phyloP scores from a whole-genome alignment of 768 basidiomycete species.

The Naematelia aurantialba region DNA sequence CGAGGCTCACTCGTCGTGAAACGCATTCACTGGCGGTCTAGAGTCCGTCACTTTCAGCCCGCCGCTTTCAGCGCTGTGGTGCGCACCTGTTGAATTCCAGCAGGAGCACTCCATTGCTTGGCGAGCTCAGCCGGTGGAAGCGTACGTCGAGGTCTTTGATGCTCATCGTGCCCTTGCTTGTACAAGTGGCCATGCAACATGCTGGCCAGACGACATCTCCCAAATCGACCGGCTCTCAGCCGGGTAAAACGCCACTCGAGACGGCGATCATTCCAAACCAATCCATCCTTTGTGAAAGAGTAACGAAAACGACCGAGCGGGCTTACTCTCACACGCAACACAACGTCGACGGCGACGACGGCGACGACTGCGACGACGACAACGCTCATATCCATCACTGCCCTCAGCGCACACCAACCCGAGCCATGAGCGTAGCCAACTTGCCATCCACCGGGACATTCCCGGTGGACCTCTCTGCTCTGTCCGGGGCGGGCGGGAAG shows the following conservation, averaged over 20 bases:
- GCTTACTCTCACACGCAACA: too few species aligned
- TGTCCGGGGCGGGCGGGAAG: not conserved
- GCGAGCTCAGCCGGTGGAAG: conserved; percentile 25
- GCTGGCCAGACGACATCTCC: too few species aligned
- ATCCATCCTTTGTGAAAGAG: too few species aligned
- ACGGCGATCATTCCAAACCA: too few species aligned
- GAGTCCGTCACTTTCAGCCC: not conserved
- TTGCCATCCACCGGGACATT: conserved; percentile 4
- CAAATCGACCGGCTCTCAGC: too few species aligned
- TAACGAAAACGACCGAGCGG: too few species aligned
- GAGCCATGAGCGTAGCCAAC: not conserved
- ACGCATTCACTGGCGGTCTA: conserved; percentile 49
- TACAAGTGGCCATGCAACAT: too few species aligned
- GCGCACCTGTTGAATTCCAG: conserved; percentile 40
- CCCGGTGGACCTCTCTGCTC: conserved; percentile 10
- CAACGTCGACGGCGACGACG: too few species aligned
- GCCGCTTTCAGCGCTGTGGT: not conserved
- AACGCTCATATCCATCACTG: not conserved
- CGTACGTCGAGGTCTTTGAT: not conserved
- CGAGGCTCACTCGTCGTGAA: conserved; percentile 45
- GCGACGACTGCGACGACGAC: not conserved
- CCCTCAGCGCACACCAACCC: not conserved
- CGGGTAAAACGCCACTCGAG: too few species aligned
- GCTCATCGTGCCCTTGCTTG: not conserved
- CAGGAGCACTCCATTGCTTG: conserved; percentile 24